Percentiles rank a stretch among this genome's conserved stretches.
Evolutionary conservation across 768 basidiomycete genomes (phyloP).

Genomic region (Exidia glandulosa): DNA sequence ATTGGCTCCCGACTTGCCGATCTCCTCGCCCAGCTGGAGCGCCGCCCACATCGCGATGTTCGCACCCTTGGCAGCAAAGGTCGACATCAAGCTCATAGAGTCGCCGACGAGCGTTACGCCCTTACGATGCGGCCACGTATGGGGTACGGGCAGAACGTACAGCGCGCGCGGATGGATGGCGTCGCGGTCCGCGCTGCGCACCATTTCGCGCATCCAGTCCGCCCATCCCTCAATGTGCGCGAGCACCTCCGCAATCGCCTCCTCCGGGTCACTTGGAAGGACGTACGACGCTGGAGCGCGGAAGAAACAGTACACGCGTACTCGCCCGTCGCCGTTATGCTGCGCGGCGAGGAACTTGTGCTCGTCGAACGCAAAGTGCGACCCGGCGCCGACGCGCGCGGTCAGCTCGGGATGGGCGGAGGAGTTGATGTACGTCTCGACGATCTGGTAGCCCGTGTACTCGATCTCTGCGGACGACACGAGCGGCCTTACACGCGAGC

Average conservation of each 20-base stretch:
- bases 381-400: conserved; percentile 18
- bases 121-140: conserved; percentile 1
- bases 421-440: conserved; percentile 10
- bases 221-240: conserved; percentile 9
- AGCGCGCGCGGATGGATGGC: conserved; percentile 8
- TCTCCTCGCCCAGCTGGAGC: conserved; percentile 4
- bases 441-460: conserved; percentile 21
- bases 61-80: conserved; percentile 27
- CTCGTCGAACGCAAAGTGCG: conserved; percentile 16
- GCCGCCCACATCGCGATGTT: conserved; percentile 25
- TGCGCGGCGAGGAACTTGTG: conserved; percentile 20
- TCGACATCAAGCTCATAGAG: conserved; percentile 26
- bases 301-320: conserved; percentile 13
- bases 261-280: not conserved
- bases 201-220: not conserved
- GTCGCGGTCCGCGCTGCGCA: conserved; percentile 9
- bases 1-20: no score
- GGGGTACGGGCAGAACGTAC: conserved; percentile 6
- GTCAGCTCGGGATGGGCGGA: conserved; percentile 14
- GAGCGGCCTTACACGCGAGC: conserved; percentile 26
- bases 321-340: conserved; percentile 18
- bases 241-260: conserved; percentile 2
- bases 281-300: not conserved
- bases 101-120: conserved; percentile 21
- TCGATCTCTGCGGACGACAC: conserved; percentile 19